Base-by-base conservation (phyloP, 495 filamentous ascomycete species). In the Aspergillus heteromorphus region DNA sequence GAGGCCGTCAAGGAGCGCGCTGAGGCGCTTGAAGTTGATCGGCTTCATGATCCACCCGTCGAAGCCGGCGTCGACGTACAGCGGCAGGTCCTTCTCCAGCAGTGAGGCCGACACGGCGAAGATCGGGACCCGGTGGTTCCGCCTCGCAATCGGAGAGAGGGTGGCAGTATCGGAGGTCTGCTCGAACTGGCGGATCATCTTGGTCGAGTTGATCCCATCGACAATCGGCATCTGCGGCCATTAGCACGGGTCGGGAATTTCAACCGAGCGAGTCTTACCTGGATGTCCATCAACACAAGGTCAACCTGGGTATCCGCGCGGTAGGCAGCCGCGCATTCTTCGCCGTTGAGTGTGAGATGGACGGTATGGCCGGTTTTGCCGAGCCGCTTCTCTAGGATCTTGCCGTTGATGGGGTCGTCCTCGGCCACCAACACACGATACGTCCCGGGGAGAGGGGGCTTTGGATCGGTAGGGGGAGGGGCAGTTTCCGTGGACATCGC, bases 221-320 rank as follows among this genome's bases (percentile, higher is more conserved):
- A 92, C 87, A 48, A 97, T 95, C 11, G 92, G 92, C 92, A 97
- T 97, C 86, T 92, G 57, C 0, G 60, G 47, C 70, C 38, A 42
- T 65, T 56, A 57, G 40, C 38, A 19, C 14, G 9, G 20, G 42
- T 20, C 19, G 27, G 1, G 29, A 34, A 5, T 8, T 11, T 18
- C 27, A 14, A 18, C 6, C 21, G 17, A n/a, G 10, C 13, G 34
- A 6, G 14, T 25, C 80, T 65, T 63, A 88, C 89, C 78, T 97
- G 91, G 73, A 96, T 91, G 64, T 97, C 92, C 92, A 97, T 97
- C 62, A 97, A 75, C 16, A 97, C 76, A n/a, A 92, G 84, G 67
- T 97, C 91, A 60, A 86, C 95, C 14, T 51, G 65, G 40, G 61
- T 73, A 41, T 81, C 77, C 18, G 86, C 83, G 21, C 66, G 72